phyloP scores from a whole-genome alignment of 495 filamentous ascomycete genomes.

The Apiosordaria backusii region DNA sequence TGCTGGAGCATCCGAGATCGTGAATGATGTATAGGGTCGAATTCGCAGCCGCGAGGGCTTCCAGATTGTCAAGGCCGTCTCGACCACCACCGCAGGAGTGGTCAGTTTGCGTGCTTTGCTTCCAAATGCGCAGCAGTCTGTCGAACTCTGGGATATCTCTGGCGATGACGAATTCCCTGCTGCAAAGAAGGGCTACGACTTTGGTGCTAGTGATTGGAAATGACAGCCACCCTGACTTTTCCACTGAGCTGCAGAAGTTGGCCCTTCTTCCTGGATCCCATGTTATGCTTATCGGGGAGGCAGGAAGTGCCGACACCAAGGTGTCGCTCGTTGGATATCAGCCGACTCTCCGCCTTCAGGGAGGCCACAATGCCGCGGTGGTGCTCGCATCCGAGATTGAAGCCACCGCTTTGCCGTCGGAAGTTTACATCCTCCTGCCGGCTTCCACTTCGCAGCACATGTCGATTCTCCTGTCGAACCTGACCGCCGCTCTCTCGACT shows the following conservation, averaged over 20 bases:
- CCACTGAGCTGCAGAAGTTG: background rate
- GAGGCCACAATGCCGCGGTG: background rate
- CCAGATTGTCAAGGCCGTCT: background rate
- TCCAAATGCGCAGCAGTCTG: background rate
- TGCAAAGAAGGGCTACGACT: background rate
- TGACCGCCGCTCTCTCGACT: background rate
- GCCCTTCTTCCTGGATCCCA: background rate
- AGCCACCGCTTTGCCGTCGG: background rate
- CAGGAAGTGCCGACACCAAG: background rate
- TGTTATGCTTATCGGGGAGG: background rate
- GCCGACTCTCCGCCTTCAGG: background rate
- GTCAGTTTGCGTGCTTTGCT: background rate
- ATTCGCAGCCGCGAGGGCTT: slow-evolving; percentile 4
- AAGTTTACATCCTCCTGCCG: background rate
- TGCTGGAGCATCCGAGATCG: background rate
- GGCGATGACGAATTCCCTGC: background rate
- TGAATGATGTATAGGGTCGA: background rate
- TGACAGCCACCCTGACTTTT: background rate
- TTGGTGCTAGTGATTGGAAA: background rate
- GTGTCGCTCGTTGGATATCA: background rate
- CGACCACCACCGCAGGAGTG: background rate
- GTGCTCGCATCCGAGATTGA: background rate
- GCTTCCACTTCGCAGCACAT: background rate
- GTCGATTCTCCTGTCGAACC: background rate
- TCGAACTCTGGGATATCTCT: background rate